Evolutionary conservation across 306 rosid species (phyloP), one percentile per base, ranked within the genome.

Genomic region (Begonia masoniana): DNA sequence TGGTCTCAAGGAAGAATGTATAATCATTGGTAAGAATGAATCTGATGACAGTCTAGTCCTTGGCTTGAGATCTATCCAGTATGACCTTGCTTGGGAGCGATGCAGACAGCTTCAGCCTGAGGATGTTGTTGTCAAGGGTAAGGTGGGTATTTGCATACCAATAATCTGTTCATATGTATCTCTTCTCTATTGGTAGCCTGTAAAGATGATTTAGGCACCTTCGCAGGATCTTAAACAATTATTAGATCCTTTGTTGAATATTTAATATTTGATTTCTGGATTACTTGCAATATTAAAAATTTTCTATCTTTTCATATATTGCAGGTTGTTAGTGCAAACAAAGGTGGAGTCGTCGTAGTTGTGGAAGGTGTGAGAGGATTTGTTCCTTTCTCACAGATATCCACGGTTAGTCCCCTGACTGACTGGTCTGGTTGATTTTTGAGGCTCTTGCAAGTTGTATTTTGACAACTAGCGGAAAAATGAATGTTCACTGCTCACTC

Each of bases 81-180:
- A 71, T 71, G 94, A 81, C 55, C 83, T 85, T 66, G 94, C 94
- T 0, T 89, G 97, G 97, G 95, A 89, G 64, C 77, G 97, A 35
- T 91, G 97, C 61, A 76, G 95, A 60, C 97, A 91, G 69, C 96
- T 91, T 59, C 94, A 83, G 68, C 69, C 94, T 23, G 99, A 86
- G 88, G 99, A 91, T 79, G 92, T 75, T 59, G 87, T 89, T 65
- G 68, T 85, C 77, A 89, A 81, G 95, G 94, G 95, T 75, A 89
- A 83, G 94, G 97, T 85, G 58, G 58, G 97, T 76, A 57, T 74
- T 73, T 64, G 50, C 51, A 14, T 23, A 31, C 7, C 39, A 31
- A 31, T 7, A 5, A 31, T 31, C 39, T 31, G 39, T 31, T 31
- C 39, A 31, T 31, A 31, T 31, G 39, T 31, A 31, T 31, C 8